Evolutionary conservation across 176 grass and related monocot genomes (phyloP), one percentile per base, ranked within the genome.

Genomic region (Rhipidocladum racemiflorum): DNA sequence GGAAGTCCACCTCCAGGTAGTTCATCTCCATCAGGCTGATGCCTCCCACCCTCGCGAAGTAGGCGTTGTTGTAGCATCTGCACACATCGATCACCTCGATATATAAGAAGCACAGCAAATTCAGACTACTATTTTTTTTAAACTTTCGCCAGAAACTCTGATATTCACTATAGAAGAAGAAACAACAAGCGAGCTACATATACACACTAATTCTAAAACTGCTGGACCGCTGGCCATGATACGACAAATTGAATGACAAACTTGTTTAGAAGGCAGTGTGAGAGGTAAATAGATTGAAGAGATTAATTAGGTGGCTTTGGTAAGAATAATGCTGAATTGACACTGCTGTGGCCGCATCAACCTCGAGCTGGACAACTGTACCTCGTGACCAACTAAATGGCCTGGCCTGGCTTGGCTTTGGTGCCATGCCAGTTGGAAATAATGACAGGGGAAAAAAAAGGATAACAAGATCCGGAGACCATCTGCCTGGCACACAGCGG

Each of bases 31-130:
- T 84, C 57, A 95, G 68, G 82, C 82, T 93, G 83, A 99, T 90
- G 70, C 96, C 96, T 61, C 96, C 96, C 24, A 99, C 93, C 42
- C 94, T 94, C 21, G 97, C 97, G 69, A 91, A 99, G 87, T 99
- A 99, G n/a, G 97, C 93, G 73, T 99, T 99, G 89, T 99, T 99
- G 83, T 95, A 96, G 68, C 89, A 93, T 96, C 93, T 99, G 79
- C 62, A 85, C 1, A 13, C 17, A 53, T 6, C 5, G 14, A 23
- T 16, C n/a, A 29, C 53, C 6, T 54, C 51, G 20, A 18, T 21
- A 54, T 2, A 73, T 46, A 14, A 65, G n/a, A 35, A 2, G 39
- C 39, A 40, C 6, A 59, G 11, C 36, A 81, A 44, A 32, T 54
- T 60, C 53, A 57, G 55, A 57, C 55, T 25, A 24, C 4, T n/a